Evolutionary conservation across 139 green algal genomes (phyloP), one percentile per base, ranked within the genome.

Genomic region (Closterium sp.): DNA sequence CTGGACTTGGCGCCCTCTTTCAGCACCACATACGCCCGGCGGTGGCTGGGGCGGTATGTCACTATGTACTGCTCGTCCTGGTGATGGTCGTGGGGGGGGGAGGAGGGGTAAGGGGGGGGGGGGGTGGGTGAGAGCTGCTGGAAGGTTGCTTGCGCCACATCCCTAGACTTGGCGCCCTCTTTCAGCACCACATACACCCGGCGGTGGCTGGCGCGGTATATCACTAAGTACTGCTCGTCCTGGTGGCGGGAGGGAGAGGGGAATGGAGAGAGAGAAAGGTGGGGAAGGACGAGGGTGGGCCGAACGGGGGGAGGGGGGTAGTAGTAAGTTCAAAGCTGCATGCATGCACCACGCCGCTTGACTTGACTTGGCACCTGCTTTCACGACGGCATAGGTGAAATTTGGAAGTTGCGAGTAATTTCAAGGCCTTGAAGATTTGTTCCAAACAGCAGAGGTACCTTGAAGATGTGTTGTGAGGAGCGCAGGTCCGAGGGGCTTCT

Each of bases 161-260:
- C 94, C 30, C 88, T 84, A 4, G 35, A 69, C 25, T 55, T 87
- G 10, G 94, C 96, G 12, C 95, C 96, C 76, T 97, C 89, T 34
- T 93, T 93, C 21, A 98, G 93, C 93, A 98, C 69, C 28, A 97
- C 94, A 86, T 96, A 97, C 12, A 34, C 86, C 23, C 38, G 55
- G 21, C 90, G 84, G 21, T 86, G 93, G 64, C 95, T 94, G 0
- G 85, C 34, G 2, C 96, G 92, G 90, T 97, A 98, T 1, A 93
- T 96, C 25, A 98, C 38, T n/a, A 96, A 34, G 88, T 95, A 97
- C 28, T 88, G 91, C 93, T 96, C 89, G 19, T 90, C 38, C 89
- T 89, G 84, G 84, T 87, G 84, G 84, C n/a, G n/a, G n/a, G n/a
- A 30, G 76, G 76, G 76, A 25, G 76, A 28, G 28, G 88, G 28